Conservation (phyloP, 2,329 filamentous ascomycete genomes). For the Lasiodiplodia sp. region DNA sequence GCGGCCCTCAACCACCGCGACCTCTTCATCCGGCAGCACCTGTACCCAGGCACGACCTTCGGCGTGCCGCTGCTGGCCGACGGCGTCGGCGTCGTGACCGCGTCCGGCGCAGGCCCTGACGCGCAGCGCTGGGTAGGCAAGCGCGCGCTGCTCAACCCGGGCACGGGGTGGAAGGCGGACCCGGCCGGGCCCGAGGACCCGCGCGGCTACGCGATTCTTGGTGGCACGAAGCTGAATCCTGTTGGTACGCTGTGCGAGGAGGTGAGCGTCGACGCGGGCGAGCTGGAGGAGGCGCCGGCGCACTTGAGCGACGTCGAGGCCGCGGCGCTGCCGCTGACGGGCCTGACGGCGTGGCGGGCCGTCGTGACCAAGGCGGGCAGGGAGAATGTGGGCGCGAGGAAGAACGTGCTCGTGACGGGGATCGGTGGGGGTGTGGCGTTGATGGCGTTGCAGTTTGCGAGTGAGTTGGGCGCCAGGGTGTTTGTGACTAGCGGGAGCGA, state of each 20-base stretch:
- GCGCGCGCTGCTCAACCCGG: constrained; percentile 80
- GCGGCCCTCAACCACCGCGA: constrained; percentile 93
- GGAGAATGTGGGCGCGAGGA: constrained; percentile 66
- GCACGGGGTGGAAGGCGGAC: constrained; percentile 76
- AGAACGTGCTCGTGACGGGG: constrained; percentile 85
- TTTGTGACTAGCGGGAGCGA: constrained; percentile 79
- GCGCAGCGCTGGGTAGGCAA: constrained; percentile 66
- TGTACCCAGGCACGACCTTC: constrained; percentile 88
- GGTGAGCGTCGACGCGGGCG: constrained; percentile 70
- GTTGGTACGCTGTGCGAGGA: constrained; percentile 79
- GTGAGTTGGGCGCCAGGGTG: constrained; percentile 67
- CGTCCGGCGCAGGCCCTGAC: constrained; percentile 63
- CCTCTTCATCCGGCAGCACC: constrained; percentile 89
- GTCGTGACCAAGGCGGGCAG: constrained; percentile 78
- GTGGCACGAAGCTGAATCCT: constrained; percentile 70
- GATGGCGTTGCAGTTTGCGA: constrained; percentile 80
- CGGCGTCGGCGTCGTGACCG: constrained; percentile 77
- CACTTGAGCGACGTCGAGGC: constrained; percentile 78
- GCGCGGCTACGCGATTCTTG: constrained; percentile 68
- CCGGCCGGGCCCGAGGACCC: constrained; percentile 76
- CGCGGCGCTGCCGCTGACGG: constrained; percentile 84
- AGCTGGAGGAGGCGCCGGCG: constrained; percentile 77
- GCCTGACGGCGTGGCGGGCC: constrained; percentile 87
- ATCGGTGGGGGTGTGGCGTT: constrained; percentile 93
- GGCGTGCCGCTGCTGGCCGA: constrained; percentile 81